These are phyloP conservation scores for Colletotrichum magnum DNA, from an alignment of 2,329 filamentous ascomycete species.

Conservation along the genomic window DNA sequence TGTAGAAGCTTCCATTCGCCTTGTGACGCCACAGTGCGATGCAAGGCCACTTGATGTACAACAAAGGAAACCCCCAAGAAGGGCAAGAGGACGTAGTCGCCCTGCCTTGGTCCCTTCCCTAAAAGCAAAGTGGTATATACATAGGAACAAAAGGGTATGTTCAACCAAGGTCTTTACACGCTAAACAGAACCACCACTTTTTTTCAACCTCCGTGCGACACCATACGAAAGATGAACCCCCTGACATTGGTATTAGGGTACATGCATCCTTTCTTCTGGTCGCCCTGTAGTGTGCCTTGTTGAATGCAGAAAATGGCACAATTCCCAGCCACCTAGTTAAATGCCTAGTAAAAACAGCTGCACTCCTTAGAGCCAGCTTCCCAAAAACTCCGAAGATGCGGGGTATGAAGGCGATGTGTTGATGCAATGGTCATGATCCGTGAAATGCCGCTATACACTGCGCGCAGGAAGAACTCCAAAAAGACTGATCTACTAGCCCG, in stretches of 20 bases:
- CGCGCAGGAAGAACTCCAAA: slow-evolving; percentile 32
- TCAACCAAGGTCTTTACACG: slow-evolving; percentile 32
- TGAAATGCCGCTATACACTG: slow-evolving; percentile 39
- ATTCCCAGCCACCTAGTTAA: slow-evolving; percentile 31
- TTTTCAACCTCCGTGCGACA: background rate
- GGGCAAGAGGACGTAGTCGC: too few relatives aligned
- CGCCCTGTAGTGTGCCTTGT: slow-evolving; percentile 8
- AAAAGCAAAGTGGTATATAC: slow-evolving; percentile 18
- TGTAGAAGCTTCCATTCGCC: background rate
- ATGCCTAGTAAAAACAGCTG: slow-evolving; percentile 36
- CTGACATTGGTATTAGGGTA: slow-evolving; percentile 11
- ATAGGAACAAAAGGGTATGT: slow-evolving; percentile 37
- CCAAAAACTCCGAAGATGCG: slow-evolving; percentile 41
- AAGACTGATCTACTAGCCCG: slow-evolving; percentile 38
- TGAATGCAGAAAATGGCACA: slow-evolving; percentile 38
- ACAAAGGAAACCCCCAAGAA: slow-evolving; percentile 27
- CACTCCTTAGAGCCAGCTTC: slow-evolving; percentile 38
- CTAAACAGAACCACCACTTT: slow-evolving; percentile 22
- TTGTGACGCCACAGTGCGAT: slow-evolving; percentile 3
- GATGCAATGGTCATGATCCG: slow-evolving; percentile 43
- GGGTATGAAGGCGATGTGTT: slow-evolving; percentile 40
- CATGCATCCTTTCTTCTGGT: slow-evolving; percentile 4
- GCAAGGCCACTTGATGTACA: slow-evolving; percentile 6
- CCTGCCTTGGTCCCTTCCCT: background rate
- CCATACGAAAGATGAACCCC: slow-evolving; percentile 4